Evolutionary conservation across 2,329 filamentous ascomycete genomes (phyloP), one percentile per base, ranked within the genome.

Genomic region (Claviceps purpurea): DNA sequence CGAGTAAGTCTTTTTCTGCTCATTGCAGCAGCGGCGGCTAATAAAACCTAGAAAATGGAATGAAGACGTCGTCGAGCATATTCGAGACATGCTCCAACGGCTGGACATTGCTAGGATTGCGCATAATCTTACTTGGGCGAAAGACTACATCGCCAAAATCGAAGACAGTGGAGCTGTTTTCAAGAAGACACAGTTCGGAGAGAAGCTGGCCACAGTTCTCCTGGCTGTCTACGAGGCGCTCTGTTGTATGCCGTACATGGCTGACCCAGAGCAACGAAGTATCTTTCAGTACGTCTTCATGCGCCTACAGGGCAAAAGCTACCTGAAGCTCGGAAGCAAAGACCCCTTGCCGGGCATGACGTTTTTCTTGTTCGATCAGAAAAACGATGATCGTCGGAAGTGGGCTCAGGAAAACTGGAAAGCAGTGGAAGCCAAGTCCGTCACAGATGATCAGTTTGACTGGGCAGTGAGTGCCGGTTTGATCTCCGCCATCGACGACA

Each of bases 171-270:
- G 75, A 22, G 69, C 68, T 2, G 62, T 64, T 2, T 77, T 78
- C 63, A 72, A 70, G 47, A 72, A 73, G 42, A 61, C 68, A 0
- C 70, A 71, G 50, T 68, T 78, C 40, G 72, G 71, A 13, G 68
- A 70, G 20, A 64, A 74, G 6, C 68, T 77, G 30, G 70, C 76
- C 1, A 71, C 78, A 30, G 81, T 87, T 6, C 78, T 94, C 49
- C 78, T 93, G 54, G 84, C 88, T 11, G 79, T 97, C 34, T 95
- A 94, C 60, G 91, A 97, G 65, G 84, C 86, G 0, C 71, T 97
- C 50, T 95, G 89, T 65, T 95, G 86, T 65, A 81, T 89, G 58
- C 76, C 85, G 1, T 89, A 94, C 63, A 73, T 96, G 55, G 75
- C 69, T 45, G 59, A 72, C n/a, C 70, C 75, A 1, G 72, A 74